A percentile compares a stretch with the other conserved stretches of the same genome.
Evolutionary conservation across 306 rosid genomes (phyloP).

Genomic region (Echinosophora koreensis): DNA sequence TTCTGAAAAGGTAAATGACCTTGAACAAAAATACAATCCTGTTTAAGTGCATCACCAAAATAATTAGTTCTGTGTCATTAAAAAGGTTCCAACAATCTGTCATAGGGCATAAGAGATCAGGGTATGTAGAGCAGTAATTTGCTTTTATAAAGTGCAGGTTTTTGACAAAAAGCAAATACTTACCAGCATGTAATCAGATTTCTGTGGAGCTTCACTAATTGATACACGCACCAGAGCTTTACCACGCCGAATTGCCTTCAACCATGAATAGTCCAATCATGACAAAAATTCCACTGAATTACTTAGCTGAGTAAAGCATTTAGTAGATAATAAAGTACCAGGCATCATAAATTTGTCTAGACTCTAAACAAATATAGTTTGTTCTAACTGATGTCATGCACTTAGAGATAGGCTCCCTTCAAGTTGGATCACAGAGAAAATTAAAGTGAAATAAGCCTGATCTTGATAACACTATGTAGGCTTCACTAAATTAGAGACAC

Average conservation of each 20-base stretch:
- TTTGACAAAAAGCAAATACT: conserved; percentile 39
- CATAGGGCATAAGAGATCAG: conserved; percentile 31
- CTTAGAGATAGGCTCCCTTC: conserved; percentile 4
- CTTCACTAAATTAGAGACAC: conserved; percentile 25
- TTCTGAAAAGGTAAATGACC: conserved; percentile 15
- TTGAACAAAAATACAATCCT: conserved; percentile 33
- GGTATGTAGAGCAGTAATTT: conserved; percentile 11
- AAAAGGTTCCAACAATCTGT: conserved; percentile 25
- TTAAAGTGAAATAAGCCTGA: conserved; percentile 26
- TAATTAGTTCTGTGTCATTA: conserved; percentile 23
- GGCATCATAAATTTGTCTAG: conserved; percentile 18
- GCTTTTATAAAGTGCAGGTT: conserved; percentile 4
- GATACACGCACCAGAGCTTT: conserved; percentile 83
- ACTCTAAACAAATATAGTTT: conserved; percentile 10
- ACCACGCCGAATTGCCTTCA: conserved; percentile 87
- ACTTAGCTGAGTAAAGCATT: conserved; percentile 41
- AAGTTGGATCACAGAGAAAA: conserved; percentile 13
- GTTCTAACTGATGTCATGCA: conserved; percentile 33
- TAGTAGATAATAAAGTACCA: conserved; percentile 21
- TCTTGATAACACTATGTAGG: conserved; percentile 11
- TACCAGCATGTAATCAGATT: conserved; percentile 89
- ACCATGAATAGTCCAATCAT: conserved; percentile 40
- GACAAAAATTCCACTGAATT: conserved; percentile 40
- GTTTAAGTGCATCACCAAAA: conserved; percentile 24
- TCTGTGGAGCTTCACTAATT: conserved; percentile 64